These are phyloP conservation scores for Diutina scorzettiae DNA, from an alignment of 1,139 yeast genomes.

Conservation along the genomic window DNA sequence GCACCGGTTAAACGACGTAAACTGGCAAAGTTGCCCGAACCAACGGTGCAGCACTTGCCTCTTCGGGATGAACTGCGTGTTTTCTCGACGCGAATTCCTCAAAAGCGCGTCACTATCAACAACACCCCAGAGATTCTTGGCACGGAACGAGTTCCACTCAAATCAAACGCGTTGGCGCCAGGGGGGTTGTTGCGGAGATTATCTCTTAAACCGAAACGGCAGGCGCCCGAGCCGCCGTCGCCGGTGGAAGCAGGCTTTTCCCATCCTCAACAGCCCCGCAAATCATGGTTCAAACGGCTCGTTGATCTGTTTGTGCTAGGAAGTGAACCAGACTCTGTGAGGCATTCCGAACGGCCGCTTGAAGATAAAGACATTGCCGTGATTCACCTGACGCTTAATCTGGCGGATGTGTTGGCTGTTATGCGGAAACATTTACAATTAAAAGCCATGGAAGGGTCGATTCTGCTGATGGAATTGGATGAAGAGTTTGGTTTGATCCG, in stretches of 20 bases:
- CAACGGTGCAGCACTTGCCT: background rate
- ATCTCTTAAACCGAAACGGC: slow-evolving; percentile 3
- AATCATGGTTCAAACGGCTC: slow-evolving; percentile 3
- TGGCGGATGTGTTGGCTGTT: slow-evolving; percentile 22
- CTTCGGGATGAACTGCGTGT: background rate
- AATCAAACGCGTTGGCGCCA: background rate
- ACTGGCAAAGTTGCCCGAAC: slow-evolving; percentile 2
- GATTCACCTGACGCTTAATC: slow-evolving; percentile 22
- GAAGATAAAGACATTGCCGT: slow-evolving; percentile 10
- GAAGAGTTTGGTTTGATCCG: slow-evolving; percentile 32
- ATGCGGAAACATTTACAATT: slow-evolving; percentile 32
- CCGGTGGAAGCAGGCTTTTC: background rate
- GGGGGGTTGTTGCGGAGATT: background rate
- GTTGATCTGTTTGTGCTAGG: background rate
- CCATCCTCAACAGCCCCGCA: background rate
- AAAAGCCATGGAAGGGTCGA: slow-evolving; percentile 40
- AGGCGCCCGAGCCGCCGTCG: background rate
- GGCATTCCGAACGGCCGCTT: background rate
- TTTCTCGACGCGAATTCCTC: background rate
- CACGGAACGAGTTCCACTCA: background rate
- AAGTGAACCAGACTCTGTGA: background rate
- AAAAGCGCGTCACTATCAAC: slow-evolving; percentile 1
- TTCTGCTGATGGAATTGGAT: slow-evolving; percentile 29
- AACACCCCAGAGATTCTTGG: background rate
- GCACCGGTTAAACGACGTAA: background rate